Conservation (phyloP, 495 filamentous ascomycete species). For the Hypoxylon fuscum region DNA sequence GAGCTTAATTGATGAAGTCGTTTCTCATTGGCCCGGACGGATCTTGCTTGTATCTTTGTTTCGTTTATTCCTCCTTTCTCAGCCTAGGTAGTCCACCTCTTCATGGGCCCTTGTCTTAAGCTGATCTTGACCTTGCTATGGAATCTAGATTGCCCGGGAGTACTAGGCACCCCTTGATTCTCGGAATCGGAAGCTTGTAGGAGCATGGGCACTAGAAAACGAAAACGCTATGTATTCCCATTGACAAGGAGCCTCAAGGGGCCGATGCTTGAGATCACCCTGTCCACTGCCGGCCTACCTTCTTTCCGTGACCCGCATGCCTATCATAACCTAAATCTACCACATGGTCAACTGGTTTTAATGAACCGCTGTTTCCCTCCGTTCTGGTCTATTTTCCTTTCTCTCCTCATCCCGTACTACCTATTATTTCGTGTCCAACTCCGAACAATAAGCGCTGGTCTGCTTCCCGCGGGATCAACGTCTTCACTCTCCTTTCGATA, state of each 20-base stretch:
- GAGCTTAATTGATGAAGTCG: slow-evolving; percentile 24
- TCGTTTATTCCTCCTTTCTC: slow-evolving; percentile 33
- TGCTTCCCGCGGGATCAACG: slow-evolving; percentile 58
- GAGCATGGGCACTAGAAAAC: slow-evolving; percentile 21
- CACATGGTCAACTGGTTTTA: slow-evolving; percentile 36
- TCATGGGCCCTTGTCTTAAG: slow-evolving; percentile 11
- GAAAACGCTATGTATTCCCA: slow-evolving; percentile 14
- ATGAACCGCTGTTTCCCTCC: slow-evolving; percentile 50
- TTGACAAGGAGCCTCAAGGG: slow-evolving; percentile 40
- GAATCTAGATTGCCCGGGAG: slow-evolving; percentile 39
- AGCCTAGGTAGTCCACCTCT: slow-evolving; percentile 15
- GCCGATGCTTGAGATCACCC: slow-evolving; percentile 39
- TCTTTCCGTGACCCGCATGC: slow-evolving; percentile 45
- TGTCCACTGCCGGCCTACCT: slow-evolving; percentile 37
- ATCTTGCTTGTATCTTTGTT: slow-evolving; percentile 20
- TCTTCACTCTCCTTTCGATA: slow-evolving; percentile 53
- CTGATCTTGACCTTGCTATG: slow-evolving; percentile 20
- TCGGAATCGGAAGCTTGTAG: slow-evolving; percentile 39
- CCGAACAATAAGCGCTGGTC: slow-evolving; percentile 62
- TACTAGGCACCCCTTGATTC: slow-evolving; percentile 25
- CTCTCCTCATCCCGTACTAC: slow-evolving; percentile 44
- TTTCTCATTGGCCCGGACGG: slow-evolving; percentile 25
- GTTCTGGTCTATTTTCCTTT: slow-evolving; percentile 37
- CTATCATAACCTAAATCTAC: slow-evolving; percentile 33
- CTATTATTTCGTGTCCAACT: slow-evolving; percentile 52